Base-by-base conservation (phyloP, 2,329 filamentous ascomycete species). In the Trichoderma gracile region DNA sequence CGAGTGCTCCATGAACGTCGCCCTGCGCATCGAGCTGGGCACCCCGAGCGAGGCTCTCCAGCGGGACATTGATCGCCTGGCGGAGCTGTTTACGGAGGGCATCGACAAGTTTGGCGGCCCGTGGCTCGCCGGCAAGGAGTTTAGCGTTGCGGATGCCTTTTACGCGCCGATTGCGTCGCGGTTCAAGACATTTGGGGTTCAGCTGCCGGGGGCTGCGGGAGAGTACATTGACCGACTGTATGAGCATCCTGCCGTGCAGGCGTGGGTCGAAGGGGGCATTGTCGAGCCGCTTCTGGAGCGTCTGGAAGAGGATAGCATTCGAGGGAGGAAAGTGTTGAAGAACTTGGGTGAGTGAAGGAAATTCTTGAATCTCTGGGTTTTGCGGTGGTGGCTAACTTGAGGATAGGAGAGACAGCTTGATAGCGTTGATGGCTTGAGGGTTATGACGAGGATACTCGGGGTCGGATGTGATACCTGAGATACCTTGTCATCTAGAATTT, bases 1-100 rank as follows among this genome's bases (percentile, higher is more conserved):
- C 56, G 76, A 81, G 66, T 80, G 79, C 65, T 69, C 72, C 33
- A 78, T 78, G 74, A 81, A 81, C 61, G 77, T 80, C 3, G 76
- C 71, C 0, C 62, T 80, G 21, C 70, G 79, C 15, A 71, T 81
- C 43, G 71, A 76, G 54, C 63, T 78, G 46, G 70, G 66, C 1
- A 57, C 65, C 2, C 70, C 71, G 0, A 72, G 72, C 60, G 71
- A 72, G 30, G 73, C 66, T 1, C 67, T 80, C 15, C 71, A 73
- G 64, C 65, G 60, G 55, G 78, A 81, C 8, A 67, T 81, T 5
- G 68, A 71, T 42, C 73, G 79, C 7, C 66, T 81, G 33, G 68
- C 70, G 19, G 69, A 69, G 43, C 71, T 81, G 17, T 80, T 79
- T 70, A 70, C 68, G 15, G 73, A 79, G 23, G 79, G 78, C 0